Base-by-base conservation (phyloP, 805 yeast genomes). In the Saccharomyces mikatae region DNA sequence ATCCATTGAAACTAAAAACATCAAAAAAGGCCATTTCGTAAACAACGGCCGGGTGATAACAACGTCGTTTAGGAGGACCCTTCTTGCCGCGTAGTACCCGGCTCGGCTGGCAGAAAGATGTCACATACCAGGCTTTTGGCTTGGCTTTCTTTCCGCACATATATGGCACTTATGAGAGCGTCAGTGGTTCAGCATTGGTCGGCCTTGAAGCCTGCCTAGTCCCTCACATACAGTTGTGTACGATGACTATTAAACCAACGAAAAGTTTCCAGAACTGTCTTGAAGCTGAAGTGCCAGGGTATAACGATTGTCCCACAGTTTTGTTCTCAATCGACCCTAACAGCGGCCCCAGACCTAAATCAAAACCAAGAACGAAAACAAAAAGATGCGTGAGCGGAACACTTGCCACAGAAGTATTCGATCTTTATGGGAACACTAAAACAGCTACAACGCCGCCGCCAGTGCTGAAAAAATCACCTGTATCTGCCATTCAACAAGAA, bases 231-330 rank as follows among this genome's bases (percentile, higher is more conserved):
- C 44, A 9, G 17, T 17, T 10, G 31, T n/a, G 17, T 47, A 17
- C 24, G 44, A 36, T 36, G 44, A 13, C 41, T 14, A 46, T 36
- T 46, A 30, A 46, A 21, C 41, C 49, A 8, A 56, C 60, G n/a
- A 66, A 60, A 54, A 67, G 71, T 49, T 70, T 69, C 52, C 79
- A 75, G 57, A 69, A 75, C 56, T 72, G 76, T 36, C 47, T 69
- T 5, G 78, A 74, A 56, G 63, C 74, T 2, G 73, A 74, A 49
- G 71, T 75, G n/a, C 60, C 68, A 3, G 78, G 78, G 1, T 75
- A 74, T 54, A 75, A 75, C 57, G 79, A 75, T 58, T 74, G 78
- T 56, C 77, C 78, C 0, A 61, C 70, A 1, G 67, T 68, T 47
- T 47, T 70, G 28, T 66, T 64, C 10, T 36, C 44, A 13, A 36